A percentile compares a stretch with the other conserved stretches of the same genome.
These are phyloP conservation scores for Teunomyces aglyptinius DNA, from an alignment of 805 yeast species.

Conservation along the genomic window DNA sequence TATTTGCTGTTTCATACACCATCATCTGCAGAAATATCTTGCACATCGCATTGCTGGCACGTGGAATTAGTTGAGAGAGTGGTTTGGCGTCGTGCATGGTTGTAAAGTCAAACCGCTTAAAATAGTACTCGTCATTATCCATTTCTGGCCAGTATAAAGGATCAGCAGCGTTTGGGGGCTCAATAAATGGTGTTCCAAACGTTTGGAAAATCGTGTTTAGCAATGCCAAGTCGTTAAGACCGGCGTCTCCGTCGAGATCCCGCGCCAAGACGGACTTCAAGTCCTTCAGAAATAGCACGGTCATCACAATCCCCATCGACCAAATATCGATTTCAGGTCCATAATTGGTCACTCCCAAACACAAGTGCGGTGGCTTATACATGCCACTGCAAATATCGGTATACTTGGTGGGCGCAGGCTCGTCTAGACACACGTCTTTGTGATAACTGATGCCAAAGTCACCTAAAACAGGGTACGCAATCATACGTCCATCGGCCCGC, in stretches of 20 bases:
- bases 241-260: slow-evolving; percentile 38
- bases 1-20: slow-evolving; percentile 4
- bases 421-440: slow-evolving; percentile 19
- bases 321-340: slow-evolving; percentile 62
- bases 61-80: slow-evolving; percentile 31
- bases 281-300: slow-evolving; percentile 43
- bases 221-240: slow-evolving; percentile 56
- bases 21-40: slow-evolving; percentile 5
- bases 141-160: slow-evolving; percentile 37
- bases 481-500: slow-evolving; percentile 5
- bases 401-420: slow-evolving; percentile 42
- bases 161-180: slow-evolving; percentile 1
- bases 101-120: slow-evolving; percentile 24
- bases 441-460: slow-evolving; percentile 63
- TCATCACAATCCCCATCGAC: slow-evolving; percentile 64
- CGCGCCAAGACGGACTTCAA: slow-evolving; percentile 31
- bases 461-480: slow-evolving; percentile 38
- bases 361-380: slow-evolving; percentile 73
- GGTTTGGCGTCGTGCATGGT: slow-evolving; percentile 14
- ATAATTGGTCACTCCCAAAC: slow-evolving; percentile 59
- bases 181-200: slow-evolving; percentile 59
- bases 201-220: slow-evolving; percentile 50
- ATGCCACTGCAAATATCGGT: slow-evolving; percentile 65
- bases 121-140: slow-evolving; percentile 26
- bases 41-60: slow-evolving; percentile 8